Evolutionary conservation across 1,284 basidiomycete species (phyloP).

Genomic region (Leccinum subrobustum): DNA sequence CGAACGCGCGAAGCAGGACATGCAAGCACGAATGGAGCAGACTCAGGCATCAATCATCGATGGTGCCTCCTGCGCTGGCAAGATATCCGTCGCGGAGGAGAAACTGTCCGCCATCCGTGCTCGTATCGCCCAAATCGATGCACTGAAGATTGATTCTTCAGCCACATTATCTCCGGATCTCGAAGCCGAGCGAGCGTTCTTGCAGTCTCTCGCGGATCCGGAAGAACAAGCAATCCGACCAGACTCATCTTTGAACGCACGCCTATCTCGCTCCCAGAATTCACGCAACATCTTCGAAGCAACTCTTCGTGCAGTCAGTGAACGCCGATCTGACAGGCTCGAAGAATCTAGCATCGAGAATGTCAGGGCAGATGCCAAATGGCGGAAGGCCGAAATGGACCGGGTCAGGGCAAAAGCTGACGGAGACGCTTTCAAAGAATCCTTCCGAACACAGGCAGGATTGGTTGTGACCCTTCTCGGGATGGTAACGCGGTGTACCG

Average conservation of each 20-base stretch:
- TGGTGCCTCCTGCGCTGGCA: slow-evolving; percentile 75
- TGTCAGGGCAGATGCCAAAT: slow-evolving; percentile 70
- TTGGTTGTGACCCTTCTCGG: slow-evolving; percentile 71
- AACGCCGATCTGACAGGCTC: slow-evolving; percentile 76
- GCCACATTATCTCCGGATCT: slow-evolving; percentile 54
- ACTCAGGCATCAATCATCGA: slow-evolving; percentile 69
- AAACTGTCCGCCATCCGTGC: slow-evolving; percentile 65
- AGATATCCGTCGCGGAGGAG: slow-evolving; percentile 72
- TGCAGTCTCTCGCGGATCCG: slow-evolving; percentile 65
- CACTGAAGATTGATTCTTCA: slow-evolving; percentile 36
- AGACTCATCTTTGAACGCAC: slow-evolving; percentile 58
- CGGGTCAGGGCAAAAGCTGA: slow-evolving; percentile 68
- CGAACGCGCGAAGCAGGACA: slow-evolving; percentile 66
- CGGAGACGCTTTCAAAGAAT: slow-evolving; percentile 63
- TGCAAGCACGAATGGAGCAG: slow-evolving; percentile 67
- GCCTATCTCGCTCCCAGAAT: slow-evolving; percentile 70
- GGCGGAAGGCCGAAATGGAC: slow-evolving; percentile 73
- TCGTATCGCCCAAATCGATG: slow-evolving; percentile 67
- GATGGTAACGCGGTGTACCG: slow-evolving; percentile 78
- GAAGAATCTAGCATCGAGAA: slow-evolving; percentile 74
- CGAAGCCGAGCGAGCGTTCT: slow-evolving; percentile 69
- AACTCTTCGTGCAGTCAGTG: slow-evolving; percentile 76
- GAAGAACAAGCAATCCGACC: slow-evolving; percentile 69
- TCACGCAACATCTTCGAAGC: slow-evolving; percentile 81
- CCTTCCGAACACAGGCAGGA: slow-evolving; percentile 65